phyloP scores from a whole-genome alignment of 768 basidiomycete genomes.

The Clitopilus passeckerianus region DNA sequence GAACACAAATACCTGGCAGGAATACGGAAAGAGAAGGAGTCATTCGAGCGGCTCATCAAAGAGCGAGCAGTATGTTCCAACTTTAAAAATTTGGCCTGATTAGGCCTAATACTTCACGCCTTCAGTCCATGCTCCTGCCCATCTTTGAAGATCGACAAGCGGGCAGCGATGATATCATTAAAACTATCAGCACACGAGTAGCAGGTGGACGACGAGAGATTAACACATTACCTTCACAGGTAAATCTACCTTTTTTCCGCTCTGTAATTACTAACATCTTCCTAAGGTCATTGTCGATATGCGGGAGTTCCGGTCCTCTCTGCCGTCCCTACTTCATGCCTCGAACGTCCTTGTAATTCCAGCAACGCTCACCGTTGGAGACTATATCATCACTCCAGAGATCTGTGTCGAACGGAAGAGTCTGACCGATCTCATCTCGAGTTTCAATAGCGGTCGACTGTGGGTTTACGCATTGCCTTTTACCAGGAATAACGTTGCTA shows the following conservation, averaged over 20 bases:
- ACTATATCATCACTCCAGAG: slow-evolving; percentile 93
- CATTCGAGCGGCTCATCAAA: slow-evolving; percentile 88
- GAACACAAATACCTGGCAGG: slow-evolving; percentile 93
- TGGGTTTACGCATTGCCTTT: slow-evolving; percentile 35
- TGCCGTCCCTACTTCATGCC: slow-evolving; percentile 88
- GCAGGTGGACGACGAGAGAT: slow-evolving; percentile 80
- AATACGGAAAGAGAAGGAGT: slow-evolving; percentile 86
- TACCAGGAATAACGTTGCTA: not conserved
- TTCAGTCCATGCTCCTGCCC: slow-evolving; percentile 85
- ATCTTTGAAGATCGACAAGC: slow-evolving; percentile 59
- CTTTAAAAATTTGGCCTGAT: not conserved
- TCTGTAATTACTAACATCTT: not conserved
- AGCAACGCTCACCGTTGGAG: slow-evolving; percentile 89
- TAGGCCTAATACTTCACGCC: not conserved
- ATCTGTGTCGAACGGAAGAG: slow-evolving; percentile 97
- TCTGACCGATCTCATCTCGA: slow-evolving; percentile 84
- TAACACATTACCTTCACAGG: slow-evolving; percentile 61
- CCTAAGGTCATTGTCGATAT: slow-evolving; percentile 90
- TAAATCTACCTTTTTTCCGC: slow-evolving; percentile 16
- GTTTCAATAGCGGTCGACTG: slow-evolving; percentile 93
- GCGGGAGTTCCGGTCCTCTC: slow-evolving; percentile 90
- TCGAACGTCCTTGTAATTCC: slow-evolving; percentile 79
- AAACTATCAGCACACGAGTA: slow-evolving; percentile 78
- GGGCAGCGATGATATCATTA: slow-evolving; percentile 57
- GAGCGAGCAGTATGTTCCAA: slow-evolving; percentile 73